A percentile compares a stretch with the other conserved stretches of the same genome.
Evolutionary conservation across 352 stramenopile genomes (phyloP).

Genomic region (Phytophthora ohioensis): DNA sequence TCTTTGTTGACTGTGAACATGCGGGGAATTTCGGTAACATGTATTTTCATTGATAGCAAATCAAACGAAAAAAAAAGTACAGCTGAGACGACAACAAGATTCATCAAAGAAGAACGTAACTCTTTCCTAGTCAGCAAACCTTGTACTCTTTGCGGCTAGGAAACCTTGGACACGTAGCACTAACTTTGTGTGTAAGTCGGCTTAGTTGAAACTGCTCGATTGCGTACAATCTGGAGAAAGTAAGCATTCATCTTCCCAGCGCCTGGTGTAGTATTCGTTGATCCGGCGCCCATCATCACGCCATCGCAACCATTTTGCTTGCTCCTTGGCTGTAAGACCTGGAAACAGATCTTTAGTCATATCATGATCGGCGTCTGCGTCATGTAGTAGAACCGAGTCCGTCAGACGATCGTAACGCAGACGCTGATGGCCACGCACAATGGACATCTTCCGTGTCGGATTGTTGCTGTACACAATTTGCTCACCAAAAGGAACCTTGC

Average conservation of each 20-base stretch:
- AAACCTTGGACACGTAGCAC: no score
- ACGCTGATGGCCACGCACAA: slow-evolving; percentile 12
- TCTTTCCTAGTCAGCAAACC: no score
- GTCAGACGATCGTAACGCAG: slow-evolving; percentile 13
- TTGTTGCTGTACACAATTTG: slow-evolving; percentile 12
- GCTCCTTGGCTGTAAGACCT: slow-evolving; percentile 3
- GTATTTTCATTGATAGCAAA: no score
- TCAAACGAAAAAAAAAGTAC: no score
- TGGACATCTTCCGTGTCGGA: background rate
- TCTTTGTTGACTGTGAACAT: no score
- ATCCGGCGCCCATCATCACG: slow-evolving; percentile 1
- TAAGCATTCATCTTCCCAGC: slow-evolving; percentile 13
- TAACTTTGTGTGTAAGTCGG: no score
- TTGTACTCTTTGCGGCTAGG: no score
- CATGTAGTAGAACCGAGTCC: slow-evolving; percentile 8
- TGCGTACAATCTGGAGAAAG: slow-evolving; percentile 3
- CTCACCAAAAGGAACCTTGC: slow-evolving; percentile 10
- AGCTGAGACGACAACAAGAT: no score
- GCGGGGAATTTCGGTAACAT: no score
- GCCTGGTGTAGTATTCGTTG: slow-evolving; percentile 7
- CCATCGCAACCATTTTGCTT: background rate
- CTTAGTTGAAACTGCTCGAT: background rate
- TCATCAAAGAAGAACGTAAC: no score
- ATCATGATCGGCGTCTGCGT: slow-evolving; percentile 11
- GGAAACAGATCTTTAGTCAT: slow-evolving; percentile 14